Percentiles rank a stretch among this genome's conserved stretches.
Evolutionary conservation across 2,329 filamentous ascomycete genomes (phyloP).

Genomic region (Fusarium guadeloupense): DNA sequence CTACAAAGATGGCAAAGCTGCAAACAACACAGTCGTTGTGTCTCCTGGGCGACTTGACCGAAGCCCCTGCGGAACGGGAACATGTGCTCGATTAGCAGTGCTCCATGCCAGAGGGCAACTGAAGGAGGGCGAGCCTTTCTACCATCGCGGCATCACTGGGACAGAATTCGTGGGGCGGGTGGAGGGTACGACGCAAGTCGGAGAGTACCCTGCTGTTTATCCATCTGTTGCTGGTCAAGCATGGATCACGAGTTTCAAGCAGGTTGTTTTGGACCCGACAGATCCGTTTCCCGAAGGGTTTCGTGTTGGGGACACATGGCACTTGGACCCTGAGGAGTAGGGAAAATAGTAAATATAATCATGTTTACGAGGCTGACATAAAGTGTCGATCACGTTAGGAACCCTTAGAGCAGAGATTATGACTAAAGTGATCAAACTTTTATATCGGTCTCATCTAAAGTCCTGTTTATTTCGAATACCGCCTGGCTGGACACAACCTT

Average conservation of each 20-base stretch:
- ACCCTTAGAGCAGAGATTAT: no score
- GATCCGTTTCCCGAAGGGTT: slow-evolving; percentile 27
- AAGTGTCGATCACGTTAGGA: no score
- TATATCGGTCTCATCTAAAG: no score
- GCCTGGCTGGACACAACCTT: no score
- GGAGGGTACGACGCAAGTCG: slow-evolving; percentile 8
- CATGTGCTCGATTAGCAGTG: slow-evolving; percentile 24
- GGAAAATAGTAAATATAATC: no score
- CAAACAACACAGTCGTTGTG: slow-evolving; percentile 24
- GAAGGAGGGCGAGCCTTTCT: slow-evolving; percentile 11
- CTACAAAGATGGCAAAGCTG: slow-evolving; percentile 15
- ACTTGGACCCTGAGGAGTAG: slow-evolving; percentile 6
- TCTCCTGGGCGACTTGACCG: slow-evolving; percentile 25
- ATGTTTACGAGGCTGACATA: no score
- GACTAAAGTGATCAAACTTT: no score
- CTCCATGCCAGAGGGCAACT: slow-evolving; percentile 23
- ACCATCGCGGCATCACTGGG: slow-evolving; percentile 21
- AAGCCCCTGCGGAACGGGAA: slow-evolving; percentile 31
- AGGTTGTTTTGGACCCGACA: slow-evolving; percentile 22
- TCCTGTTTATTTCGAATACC: no score
- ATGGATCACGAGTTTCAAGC: slow-evolving; percentile 31
- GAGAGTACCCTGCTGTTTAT: slow-evolving; percentile 13
- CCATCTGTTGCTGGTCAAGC: slow-evolving; percentile 20
- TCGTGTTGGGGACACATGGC: slow-evolving; percentile 26
- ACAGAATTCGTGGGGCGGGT: slow-evolving; percentile 22